Evolutionary conservation across 352 stramenopile genomes (phyloP), one percentile per base, ranked within the genome.

Genomic region (Phytophthora tubulina): DNA sequence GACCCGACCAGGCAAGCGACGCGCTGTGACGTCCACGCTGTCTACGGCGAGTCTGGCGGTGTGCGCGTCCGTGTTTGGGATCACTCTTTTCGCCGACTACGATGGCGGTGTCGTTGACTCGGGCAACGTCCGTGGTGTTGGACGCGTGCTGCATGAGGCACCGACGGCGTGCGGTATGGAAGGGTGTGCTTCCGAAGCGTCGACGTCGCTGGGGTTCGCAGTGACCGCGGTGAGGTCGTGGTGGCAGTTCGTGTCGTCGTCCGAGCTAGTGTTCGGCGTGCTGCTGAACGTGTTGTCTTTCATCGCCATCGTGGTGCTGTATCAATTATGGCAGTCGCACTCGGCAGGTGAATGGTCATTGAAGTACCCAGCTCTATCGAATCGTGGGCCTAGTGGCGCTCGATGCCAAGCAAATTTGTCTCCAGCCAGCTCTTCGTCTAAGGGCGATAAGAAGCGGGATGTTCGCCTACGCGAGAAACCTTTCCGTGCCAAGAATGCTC

Each of bases 21-120:
- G 64, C 31, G 71, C 64, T 8, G 77, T 79, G 5, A 63, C 77
- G 21, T 79, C 79, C 30, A 86, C 76, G 5, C 74, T 82, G 31
- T 80, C 88, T 6, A 88, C 84, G 2, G 81, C 80, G 27, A 92
- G 81, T 61, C 78, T 94, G 55, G 84, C 83, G 2, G 61, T 93
- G 50, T 93, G 84, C 38, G 84, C 84, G 21, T 94, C 87, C 1
- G 78, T 94, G 63, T 94, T 95, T 73, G 83, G 86, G n/a, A 81
- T 94, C 61, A 93, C 86, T 21, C 62, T 94, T 60, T 77, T 93
- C 36, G 78, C 85, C 0, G 83, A 93, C 63, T 81, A 78, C 54
- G 82, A 92, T 5, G 74, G 73, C 51, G 78, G 50, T 35, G 75
- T 56, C 0, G 63, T 72, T 6, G 55, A 80, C 30, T 69, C 78